These are phyloP conservation scores for Ascochyta fabae DNA, from an alignment of 2,329 filamentous ascomycete genomes.

Conservation along the genomic window DNA sequence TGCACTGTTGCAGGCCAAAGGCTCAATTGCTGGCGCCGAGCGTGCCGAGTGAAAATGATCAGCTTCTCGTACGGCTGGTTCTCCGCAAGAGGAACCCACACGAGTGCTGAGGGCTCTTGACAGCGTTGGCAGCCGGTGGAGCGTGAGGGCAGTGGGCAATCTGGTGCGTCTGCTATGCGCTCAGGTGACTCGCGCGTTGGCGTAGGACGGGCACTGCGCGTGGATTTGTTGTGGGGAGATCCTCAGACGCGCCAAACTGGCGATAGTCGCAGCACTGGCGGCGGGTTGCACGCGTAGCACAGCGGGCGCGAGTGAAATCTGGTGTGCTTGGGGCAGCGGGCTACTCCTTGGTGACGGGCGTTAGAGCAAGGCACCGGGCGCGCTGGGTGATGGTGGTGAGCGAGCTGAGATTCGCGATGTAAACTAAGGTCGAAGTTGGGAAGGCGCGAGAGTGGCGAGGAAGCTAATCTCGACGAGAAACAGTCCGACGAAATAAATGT, in stretches of 20 bases:
- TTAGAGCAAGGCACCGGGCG: constrained; percentile 37
- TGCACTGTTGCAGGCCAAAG: constrained; percentile 32
- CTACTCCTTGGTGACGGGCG: constrained; percentile 31
- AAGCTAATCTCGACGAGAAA: constrained; percentile 24
- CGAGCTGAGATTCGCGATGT: constrained; percentile 47
- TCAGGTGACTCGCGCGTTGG: constrained; percentile 26
- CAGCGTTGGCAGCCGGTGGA: constrained; percentile 9
- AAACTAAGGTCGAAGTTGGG: constrained; percentile 47
- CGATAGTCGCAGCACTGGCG: constrained; percentile 30
- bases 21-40: constrained; percentile 40
- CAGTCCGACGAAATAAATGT: constrained; percentile 21
- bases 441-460: constrained; percentile 43
- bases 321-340: constrained; percentile 29
- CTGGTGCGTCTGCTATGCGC: constrained; percentile 23
- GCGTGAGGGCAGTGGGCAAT: constrained; percentile 20
- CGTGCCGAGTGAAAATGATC: constrained; percentile 41
- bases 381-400: constrained; percentile 31
- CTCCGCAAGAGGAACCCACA: constrained; percentile 27
- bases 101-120: constrained; percentile 11
- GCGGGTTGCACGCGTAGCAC: constrained; percentile 39
- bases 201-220: constrained; percentile 13
- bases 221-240: constrained; percentile 22
- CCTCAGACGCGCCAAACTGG: constrained; percentile 26
- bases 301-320: constrained; percentile 33
- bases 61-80: constrained; percentile 43